Evolutionary conservation across 2,329 filamentous ascomycete genomes (phyloP).

Genomic region (Phyllachora maydis): DNA sequence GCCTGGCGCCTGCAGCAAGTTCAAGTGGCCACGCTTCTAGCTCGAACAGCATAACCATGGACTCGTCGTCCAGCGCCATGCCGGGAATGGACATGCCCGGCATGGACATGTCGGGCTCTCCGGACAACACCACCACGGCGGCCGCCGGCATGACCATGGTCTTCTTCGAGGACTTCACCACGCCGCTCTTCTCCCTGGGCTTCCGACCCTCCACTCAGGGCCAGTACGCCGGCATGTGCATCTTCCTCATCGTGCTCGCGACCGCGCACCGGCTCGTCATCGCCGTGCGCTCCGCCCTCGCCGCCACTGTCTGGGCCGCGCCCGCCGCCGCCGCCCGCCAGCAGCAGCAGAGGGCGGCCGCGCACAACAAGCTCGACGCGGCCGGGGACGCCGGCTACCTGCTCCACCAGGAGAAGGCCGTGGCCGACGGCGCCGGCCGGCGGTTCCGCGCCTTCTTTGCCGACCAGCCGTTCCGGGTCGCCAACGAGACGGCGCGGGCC

Average conservation of each 20-base stretch:
- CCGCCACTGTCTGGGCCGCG: not conserved
- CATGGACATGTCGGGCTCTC: too few species aligned
- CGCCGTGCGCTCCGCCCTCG: constrained; percentile 41
- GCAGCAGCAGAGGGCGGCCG: too few species aligned
- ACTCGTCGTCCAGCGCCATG: too few species aligned
- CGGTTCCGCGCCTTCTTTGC: constrained; percentile 25
- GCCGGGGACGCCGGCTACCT: constrained; percentile 40
- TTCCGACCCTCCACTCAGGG: constrained; percentile 56
- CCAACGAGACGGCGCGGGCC: constrained; percentile 57
- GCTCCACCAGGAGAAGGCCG: constrained; percentile 10
- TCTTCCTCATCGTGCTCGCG: constrained; percentile 66
- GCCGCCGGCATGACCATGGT: constrained; percentile 17
- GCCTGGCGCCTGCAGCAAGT: too few species aligned
- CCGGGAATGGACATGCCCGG: too few species aligned
- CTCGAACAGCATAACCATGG: too few species aligned
- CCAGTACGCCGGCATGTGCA: constrained; percentile 68
- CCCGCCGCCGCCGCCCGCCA: not conserved
- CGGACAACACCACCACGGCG: too few species aligned
- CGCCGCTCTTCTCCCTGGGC: constrained; percentile 30
- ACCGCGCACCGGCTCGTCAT: constrained; percentile 46
- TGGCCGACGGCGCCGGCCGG: constrained; percentile 36
- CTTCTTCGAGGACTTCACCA: constrained; percentile 36
- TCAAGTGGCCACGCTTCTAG: too few species aligned
- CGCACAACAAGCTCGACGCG: constrained; percentile 30
- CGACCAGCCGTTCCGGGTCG: constrained; percentile 55